Percentiles rank a stretch among this genome's conserved stretches.
These are phyloP conservation scores for Penicillium diatomitis DNA, from an alignment of 495 filamentous ascomycete genomes.

Conservation along the genomic window DNA sequence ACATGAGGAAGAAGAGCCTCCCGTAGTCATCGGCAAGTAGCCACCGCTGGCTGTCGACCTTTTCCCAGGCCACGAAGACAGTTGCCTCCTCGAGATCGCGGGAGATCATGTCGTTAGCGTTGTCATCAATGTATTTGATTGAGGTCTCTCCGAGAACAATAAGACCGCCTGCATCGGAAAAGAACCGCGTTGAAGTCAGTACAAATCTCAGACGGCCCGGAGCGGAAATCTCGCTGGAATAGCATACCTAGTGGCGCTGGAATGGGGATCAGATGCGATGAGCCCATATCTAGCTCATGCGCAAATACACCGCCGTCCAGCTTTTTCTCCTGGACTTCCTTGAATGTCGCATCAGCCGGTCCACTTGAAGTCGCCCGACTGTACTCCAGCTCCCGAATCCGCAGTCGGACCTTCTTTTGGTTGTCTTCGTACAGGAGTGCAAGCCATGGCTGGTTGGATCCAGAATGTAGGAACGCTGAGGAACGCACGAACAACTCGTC, in stretches of 20 bases:
- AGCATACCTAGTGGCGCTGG: constrained; percentile 45
- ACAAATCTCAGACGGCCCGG: background rate
- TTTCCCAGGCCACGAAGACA: constrained; percentile 82
- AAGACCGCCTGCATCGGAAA: constrained; percentile 47
- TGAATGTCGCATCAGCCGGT: constrained; percentile 42
- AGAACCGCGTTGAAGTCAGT: background rate
- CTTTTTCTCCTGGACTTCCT: constrained; percentile 32
- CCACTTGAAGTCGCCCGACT: constrained; percentile 34
- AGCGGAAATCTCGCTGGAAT: background rate
- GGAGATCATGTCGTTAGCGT: constrained; percentile 50
- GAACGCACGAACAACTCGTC: constrained; percentile 81
- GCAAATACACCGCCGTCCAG: constrained; percentile 25
- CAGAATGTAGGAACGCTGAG: constrained; percentile 70
- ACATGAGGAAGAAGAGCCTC: constrained; percentile 65
- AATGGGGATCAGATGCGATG: constrained; percentile 78
- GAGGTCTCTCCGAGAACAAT: constrained; percentile 79
- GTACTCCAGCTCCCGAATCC: constrained; percentile 48
- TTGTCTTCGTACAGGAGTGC: constrained; percentile 78
- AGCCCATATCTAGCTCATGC: constrained; percentile 61
- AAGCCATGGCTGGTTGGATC: constrained; percentile 60
- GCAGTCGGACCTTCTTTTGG: constrained; percentile 52
- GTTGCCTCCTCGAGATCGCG: constrained; percentile 59
- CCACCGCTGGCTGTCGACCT: constrained; percentile 70
- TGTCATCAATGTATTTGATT: constrained; percentile 72
- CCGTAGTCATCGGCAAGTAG: constrained; percentile 88